phyloP scores from a whole-genome alignment of 2,329 filamentous ascomycete species.

The Diaporthe citriasiana region DNA sequence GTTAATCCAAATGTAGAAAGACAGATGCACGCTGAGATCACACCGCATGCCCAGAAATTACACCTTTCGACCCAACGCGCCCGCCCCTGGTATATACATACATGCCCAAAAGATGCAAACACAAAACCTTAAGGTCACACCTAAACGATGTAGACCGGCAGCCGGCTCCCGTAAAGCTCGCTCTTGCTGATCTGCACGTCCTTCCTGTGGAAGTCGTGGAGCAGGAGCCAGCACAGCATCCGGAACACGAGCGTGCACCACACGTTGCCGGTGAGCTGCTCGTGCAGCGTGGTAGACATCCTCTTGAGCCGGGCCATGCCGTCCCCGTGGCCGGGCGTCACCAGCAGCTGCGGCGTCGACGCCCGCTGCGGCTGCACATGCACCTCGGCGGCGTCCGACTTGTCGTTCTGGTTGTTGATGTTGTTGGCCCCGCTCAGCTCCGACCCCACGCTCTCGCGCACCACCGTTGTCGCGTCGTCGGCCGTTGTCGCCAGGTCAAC shows the following conservation, averaged over 20 bases:
- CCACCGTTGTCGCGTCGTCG: slow-evolving; percentile 39
- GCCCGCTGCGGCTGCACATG: slow-evolving; percentile 24
- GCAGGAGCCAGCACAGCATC: slow-evolving; percentile 71
- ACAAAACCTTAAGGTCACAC: slow-evolving; percentile 45
- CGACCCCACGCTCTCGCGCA: slow-evolving; percentile 5
- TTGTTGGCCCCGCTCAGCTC: not conserved
- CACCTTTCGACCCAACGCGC: not conserved
- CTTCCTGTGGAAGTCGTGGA: slow-evolving; percentile 70
- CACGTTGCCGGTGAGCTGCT: slow-evolving; percentile 54
- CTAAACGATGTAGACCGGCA: slow-evolving; percentile 66
- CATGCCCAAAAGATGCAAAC: slow-evolving; percentile 7
- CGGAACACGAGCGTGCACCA: slow-evolving; percentile 69
- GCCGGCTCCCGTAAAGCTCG: slow-evolving; percentile 66
- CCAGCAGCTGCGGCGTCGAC: slow-evolving; percentile 33
- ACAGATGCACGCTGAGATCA: slow-evolving; percentile 26
- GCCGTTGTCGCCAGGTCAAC: slow-evolving; percentile 41
- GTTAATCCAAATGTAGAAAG: not conserved
- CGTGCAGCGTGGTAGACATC: slow-evolving; percentile 31
- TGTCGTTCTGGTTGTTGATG: not conserved
- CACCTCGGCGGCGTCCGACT: not conserved
- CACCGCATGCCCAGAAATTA: slow-evolving; percentile 9
- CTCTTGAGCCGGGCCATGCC: slow-evolving; percentile 32
- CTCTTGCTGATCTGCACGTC: slow-evolving; percentile 67
- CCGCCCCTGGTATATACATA: not conserved
- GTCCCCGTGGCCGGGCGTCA: slow-evolving; percentile 22